These are phyloP conservation scores for Aegilops bicornis DNA, from an alignment of 176 grass and related monocot species.

Conservation along the genomic window DNA sequence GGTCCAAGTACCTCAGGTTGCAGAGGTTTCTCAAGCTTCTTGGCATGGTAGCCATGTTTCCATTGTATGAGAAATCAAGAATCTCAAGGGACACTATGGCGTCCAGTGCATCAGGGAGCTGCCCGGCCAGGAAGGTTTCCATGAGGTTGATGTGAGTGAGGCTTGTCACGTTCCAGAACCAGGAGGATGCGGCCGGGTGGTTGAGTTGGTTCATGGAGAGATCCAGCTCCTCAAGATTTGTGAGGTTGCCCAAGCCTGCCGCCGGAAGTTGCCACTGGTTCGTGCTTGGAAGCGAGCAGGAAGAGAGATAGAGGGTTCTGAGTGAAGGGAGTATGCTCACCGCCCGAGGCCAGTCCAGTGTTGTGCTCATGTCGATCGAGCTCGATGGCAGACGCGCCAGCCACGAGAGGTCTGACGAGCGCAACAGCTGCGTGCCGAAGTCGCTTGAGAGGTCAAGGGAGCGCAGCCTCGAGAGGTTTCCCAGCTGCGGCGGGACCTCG, in stretches of 20 bases:
- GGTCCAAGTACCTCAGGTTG: slow-evolving; percentile 11
- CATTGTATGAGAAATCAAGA: background rate
- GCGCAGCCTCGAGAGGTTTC: slow-evolving; percentile 15
- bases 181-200: background rate
- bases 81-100: background rate
- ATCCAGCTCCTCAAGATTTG: slow-evolving; percentile 8
- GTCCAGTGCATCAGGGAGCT: background rate
- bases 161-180: slow-evolving; percentile 35
- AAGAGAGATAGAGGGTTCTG: background rate
- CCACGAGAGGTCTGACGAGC: background rate
- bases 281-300: slow-evolving; percentile 13
- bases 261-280: background rate
- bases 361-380: background rate
- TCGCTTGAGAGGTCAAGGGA: slow-evolving; percentile 14
- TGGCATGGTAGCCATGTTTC: background rate
- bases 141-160: background rate
- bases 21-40: slow-evolving; percentile 6
- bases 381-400: background rate
- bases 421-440: background rate
- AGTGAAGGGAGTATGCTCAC: background rate
- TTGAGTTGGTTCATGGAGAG: background rate
- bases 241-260: background rate
- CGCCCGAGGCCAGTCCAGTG: background rate
- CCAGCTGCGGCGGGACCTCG: background rate
- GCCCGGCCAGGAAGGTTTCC: background rate